phyloP scores from a whole-genome alignment of 805 yeast species.

The Saturnispora saitoi region DNA sequence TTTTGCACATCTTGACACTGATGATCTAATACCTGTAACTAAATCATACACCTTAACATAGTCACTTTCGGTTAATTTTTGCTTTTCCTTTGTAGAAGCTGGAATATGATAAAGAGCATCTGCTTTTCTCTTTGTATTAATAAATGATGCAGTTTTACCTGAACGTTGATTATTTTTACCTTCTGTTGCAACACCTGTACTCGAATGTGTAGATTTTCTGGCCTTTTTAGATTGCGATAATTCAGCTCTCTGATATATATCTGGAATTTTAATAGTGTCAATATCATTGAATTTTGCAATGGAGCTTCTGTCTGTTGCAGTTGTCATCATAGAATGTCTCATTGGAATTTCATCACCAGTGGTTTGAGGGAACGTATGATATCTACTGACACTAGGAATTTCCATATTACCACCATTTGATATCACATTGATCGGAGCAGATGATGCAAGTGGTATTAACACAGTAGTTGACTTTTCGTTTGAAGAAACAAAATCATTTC shows the following conservation, averaged over 20 bases:
- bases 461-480: neutral
- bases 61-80: slow-evolving; percentile 60
- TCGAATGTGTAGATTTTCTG: neutral
- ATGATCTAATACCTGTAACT: slow-evolving; percentile 94
- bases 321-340: slow-evolving; percentile 5
- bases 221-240: neutral
- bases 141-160: slow-evolving; percentile 20
- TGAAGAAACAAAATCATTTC: neutral
- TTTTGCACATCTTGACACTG: slow-evolving; percentile 88
- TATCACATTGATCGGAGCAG: neutral
- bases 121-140: slow-evolving; percentile 19
- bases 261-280: slow-evolving; percentile 24
- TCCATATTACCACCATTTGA: neutral
- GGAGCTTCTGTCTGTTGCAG: slow-evolving; percentile 19
- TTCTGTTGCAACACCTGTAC: slow-evolving; percentile 3
- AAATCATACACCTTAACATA: slow-evolving; percentile 92
- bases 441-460: neutral
- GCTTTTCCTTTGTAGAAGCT: slow-evolving; percentile 18
- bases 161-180: neutral
- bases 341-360: neutral
- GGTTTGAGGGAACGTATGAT: slow-evolving; percentile 2
- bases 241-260: slow-evolving; percentile 20
- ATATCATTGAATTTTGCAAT: slow-evolving; percentile 17
- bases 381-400: neutral
- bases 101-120: slow-evolving; percentile 26